Percentiles rank a stretch among this genome's conserved stretches.
These are phyloP conservation scores for Salvia miltiorrhiza DNA, from an alignment of 257 asterid species.

Conservation along the genomic window DNA sequence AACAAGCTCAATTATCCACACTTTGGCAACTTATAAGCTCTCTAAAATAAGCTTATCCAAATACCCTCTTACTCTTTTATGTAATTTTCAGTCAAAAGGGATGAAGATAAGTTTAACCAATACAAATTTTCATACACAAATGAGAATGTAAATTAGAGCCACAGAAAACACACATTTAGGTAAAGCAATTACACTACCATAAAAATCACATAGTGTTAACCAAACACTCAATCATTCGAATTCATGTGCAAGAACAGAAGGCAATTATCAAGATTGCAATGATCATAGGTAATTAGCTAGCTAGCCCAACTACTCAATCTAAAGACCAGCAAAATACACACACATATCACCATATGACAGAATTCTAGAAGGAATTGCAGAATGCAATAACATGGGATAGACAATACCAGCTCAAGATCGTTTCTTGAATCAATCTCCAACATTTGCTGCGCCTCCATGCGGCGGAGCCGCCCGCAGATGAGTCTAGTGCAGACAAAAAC, in stretches of 20 bases:
- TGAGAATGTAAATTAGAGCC: neutral
- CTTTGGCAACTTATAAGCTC: too few relatives aligned
- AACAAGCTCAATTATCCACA: too few relatives aligned
- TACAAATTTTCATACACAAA: neutral
- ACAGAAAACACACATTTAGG: neutral
- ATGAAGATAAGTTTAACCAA: neutral
- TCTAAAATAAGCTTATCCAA: too few relatives aligned
- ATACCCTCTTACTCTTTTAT: neutral
- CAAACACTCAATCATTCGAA: neutral
- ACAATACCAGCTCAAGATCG: conserved; percentile 80
- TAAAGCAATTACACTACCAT: neutral
- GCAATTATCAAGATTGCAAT: neutral
- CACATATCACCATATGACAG: too few relatives aligned
- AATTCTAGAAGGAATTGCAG: too few relatives aligned
- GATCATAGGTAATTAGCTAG: neutral
- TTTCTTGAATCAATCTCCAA: conserved; percentile 57
- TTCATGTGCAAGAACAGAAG: neutral
- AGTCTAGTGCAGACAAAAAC: conserved; percentile 85
- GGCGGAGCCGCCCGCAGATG: conserved; percentile 75
- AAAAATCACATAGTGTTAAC: neutral
- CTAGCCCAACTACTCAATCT: neutral
- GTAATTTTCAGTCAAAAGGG: neutral
- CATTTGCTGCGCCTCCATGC: conserved; percentile 67
- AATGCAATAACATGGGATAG: neutral
- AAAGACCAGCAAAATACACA: neutral